These are phyloP conservation scores for Ciborinia camelliae DNA, from an alignment of 2,329 filamentous ascomycete genomes.

Conservation along the genomic window DNA sequence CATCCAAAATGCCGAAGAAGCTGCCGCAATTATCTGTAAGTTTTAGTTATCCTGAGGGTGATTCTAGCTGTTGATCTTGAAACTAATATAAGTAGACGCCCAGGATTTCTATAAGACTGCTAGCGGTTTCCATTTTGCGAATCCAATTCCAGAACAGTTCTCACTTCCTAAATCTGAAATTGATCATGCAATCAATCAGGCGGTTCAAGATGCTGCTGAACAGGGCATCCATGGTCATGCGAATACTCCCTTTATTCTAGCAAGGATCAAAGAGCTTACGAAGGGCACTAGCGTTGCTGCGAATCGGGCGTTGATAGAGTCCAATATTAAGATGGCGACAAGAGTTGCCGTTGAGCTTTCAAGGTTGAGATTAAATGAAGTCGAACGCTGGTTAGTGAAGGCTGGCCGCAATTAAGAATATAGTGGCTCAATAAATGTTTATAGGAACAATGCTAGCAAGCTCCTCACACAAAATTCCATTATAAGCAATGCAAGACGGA, in stretches of 20 bases:
- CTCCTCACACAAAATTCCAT: not conserved
- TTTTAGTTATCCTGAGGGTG: constrained; percentile 20
- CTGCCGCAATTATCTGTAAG: constrained; percentile 79
- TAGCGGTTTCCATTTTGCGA: constrained; percentile 83
- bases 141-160: constrained; percentile 63
- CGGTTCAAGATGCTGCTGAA: constrained; percentile 51
- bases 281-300: constrained; percentile 59
- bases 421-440: constrained; percentile 3
- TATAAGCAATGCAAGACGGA: not conserved
- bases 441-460: not conserved
- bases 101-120: constrained; percentile 62
- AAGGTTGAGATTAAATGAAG: constrained; percentile 13
- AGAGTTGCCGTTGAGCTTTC: constrained; percentile 56
- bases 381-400: constrained; percentile 1
- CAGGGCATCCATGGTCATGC: constrained; percentile 59
- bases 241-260: constrained; percentile 67
- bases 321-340: constrained; percentile 63
- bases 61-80: not conserved
- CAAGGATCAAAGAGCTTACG: constrained; percentile 66
- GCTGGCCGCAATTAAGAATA: not conserved
- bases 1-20: constrained; percentile 72
- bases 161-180: constrained; percentile 60
- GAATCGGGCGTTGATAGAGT: constrained; percentile 62
- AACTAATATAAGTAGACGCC: constrained; percentile 49
- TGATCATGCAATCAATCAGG: constrained; percentile 53